Conservation (phyloP, 164 flowering plant genomes). For the Stephania japonica region DNA sequence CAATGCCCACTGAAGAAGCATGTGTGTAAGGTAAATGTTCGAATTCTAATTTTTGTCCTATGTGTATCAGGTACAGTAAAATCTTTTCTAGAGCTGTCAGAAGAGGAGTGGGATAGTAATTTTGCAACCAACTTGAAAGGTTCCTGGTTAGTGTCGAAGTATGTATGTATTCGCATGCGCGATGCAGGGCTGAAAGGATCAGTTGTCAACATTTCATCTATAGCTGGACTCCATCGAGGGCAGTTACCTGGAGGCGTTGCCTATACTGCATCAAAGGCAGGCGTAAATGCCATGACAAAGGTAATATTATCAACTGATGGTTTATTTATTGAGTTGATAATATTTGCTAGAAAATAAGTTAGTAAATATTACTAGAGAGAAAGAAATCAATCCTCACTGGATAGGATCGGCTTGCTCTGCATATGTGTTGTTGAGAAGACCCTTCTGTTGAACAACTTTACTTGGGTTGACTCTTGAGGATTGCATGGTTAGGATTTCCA, state of each 20-base stretch:
- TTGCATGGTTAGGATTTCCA: neutral
- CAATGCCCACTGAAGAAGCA: too few species aligned
- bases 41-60: neutral
- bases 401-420: neutral
- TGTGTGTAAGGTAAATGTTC: too few species aligned
- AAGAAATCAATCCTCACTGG: neutral
- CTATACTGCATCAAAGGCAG: constrained; percentile 59
- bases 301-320: constrained; percentile 22
- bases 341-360: neutral
- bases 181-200: constrained; percentile 53
- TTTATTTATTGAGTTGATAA: neutral
- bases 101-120: constrained; percentile 60
- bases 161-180: constrained; percentile 50
- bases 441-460: too few species aligned
- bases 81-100: constrained; percentile 42
- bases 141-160: constrained; percentile 66
- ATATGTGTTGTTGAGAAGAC: neutral
- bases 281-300: constrained; percentile 51
- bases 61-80: constrained; percentile 36
- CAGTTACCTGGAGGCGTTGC: constrained; percentile 50
- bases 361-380: neutral
- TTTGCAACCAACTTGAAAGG: constrained; percentile 59
- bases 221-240: constrained; percentile 58
- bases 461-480: neutral
- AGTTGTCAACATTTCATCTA: constrained; percentile 65